A percentile compares a stretch with the other conserved stretches of the same genome.
Conservation (phyloP, 306 rosid genomes). For the Gillenia trifoliata region DNA sequence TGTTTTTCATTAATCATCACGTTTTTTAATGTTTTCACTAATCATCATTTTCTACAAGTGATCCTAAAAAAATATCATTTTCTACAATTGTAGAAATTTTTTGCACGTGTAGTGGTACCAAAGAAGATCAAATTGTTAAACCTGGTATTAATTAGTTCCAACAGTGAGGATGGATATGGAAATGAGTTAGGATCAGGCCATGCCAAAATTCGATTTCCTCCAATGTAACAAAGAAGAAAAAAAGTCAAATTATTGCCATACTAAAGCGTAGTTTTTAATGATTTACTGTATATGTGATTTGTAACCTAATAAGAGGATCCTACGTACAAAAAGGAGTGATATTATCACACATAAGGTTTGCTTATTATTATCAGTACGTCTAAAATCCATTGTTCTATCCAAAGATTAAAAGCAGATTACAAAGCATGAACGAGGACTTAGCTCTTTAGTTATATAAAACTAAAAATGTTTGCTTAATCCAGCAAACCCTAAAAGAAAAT, state of each 20-base stretch:
- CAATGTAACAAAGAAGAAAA: background rate
- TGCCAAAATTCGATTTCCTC: background rate
- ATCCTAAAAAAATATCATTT: too few relatives aligned
- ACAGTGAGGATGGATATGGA: background rate
- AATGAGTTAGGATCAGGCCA: background rate
- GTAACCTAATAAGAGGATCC: background rate
- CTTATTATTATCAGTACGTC: background rate
- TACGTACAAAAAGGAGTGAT: background rate
- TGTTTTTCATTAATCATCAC: background rate
- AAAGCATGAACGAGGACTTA: background rate
- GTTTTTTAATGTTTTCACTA: too few relatives aligned
- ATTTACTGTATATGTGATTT: background rate
- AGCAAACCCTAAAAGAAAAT: background rate
- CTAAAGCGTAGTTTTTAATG: background rate
- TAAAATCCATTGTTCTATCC: background rate
- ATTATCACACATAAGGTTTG: background rate
- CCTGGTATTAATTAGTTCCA: background rate
- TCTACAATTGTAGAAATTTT: background rate
- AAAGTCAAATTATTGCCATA: background rate
- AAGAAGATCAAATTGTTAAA: too few relatives aligned
- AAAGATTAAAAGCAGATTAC: background rate
- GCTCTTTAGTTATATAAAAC: background rate
- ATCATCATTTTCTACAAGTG: too few relatives aligned
- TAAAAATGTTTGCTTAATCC: background rate
- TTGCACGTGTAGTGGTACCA: background rate